These are phyloP conservation scores for Barnettozyma sucrosica DNA, from an alignment of 805 yeast species.

Conservation along the genomic window DNA sequence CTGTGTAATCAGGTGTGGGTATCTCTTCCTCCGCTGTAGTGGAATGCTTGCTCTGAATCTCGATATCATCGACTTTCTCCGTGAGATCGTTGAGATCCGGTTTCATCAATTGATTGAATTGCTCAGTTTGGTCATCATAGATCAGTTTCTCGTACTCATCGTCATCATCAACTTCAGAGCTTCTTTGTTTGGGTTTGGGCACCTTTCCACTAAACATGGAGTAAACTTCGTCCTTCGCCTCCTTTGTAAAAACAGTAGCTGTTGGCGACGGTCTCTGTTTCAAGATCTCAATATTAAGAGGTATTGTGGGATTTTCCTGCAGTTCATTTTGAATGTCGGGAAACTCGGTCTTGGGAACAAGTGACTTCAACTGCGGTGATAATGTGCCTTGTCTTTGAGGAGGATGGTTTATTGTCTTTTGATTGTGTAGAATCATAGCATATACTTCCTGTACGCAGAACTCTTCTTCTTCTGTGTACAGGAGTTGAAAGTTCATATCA, in stretches of 20 bases:
- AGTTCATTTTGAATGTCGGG: neutral
- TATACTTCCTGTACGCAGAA: conserved; percentile 60
- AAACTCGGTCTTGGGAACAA: conserved; percentile 4
- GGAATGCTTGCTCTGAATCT: neutral
- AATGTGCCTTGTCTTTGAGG: neutral
- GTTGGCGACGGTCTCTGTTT: conserved; percentile 60
- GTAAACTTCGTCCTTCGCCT: conserved; percentile 68
- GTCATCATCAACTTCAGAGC: conserved; percentile 26
- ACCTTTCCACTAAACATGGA: conserved; percentile 55
- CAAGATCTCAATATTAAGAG: conserved; percentile 11
- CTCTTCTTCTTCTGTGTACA: conserved; percentile 46
- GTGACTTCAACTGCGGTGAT: conserved; percentile 12
- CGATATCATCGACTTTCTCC: conserved; percentile 19
- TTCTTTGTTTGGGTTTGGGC: conserved; percentile 32
- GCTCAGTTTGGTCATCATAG: conserved; percentile 32
- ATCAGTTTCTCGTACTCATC: conserved; percentile 18
- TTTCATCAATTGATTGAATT: conserved; percentile 22
- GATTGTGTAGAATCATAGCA: conserved; percentile 31
- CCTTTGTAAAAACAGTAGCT: conserved; percentile 66
- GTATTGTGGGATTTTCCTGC: conserved; percentile 15
- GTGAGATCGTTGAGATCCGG: conserved; percentile 31
- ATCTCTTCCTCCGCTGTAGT: neutral
- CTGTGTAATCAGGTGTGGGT: conserved; percentile 16
- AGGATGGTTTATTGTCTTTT: neutral
- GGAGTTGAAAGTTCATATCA: conserved; percentile 52